phyloP scores from a whole-genome alignment of 179 eudicot species.

The Carnegiea gigantea region DNA sequence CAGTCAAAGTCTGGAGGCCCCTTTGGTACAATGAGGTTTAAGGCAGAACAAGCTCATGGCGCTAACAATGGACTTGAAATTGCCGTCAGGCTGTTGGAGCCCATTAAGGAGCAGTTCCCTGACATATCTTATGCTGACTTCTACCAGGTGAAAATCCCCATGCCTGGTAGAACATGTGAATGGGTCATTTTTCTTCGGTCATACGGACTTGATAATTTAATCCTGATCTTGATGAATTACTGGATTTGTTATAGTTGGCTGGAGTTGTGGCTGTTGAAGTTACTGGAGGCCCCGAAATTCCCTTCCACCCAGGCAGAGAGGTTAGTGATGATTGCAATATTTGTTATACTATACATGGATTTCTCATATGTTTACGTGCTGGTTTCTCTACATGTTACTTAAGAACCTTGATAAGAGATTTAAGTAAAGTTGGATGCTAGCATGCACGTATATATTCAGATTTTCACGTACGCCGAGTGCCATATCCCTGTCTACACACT shows the following conservation, averaged over 20 bases:
- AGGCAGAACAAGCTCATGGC: slow-evolving; percentile 61
- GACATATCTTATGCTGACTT: slow-evolving; percentile 64
- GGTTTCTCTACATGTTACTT: too few relatives aligned
- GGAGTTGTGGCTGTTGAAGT: slow-evolving; percentile 89
- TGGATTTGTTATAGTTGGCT: slow-evolving; percentile 41
- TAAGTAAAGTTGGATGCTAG: too few relatives aligned
- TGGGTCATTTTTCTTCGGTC: background rate
- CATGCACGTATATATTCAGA: too few relatives aligned
- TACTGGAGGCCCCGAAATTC: slow-evolving; percentile 89
- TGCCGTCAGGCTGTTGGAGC: slow-evolving; percentile 74
- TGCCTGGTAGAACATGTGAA: background rate
- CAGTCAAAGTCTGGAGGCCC: slow-evolving; percentile 86
- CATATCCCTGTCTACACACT: too few relatives aligned
- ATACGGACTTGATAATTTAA: background rate
- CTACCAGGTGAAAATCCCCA: slow-evolving; percentile 55
- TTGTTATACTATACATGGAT: background rate
- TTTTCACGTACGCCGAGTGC: too few relatives aligned
- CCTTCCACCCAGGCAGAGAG: slow-evolving; percentile 90
- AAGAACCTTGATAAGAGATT: too few relatives aligned
- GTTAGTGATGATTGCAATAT: slow-evolving; percentile 35
- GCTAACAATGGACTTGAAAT: slow-evolving; percentile 93
- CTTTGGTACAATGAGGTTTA: slow-evolving; percentile 84
- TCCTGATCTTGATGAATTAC: background rate
- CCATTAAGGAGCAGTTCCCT: slow-evolving; percentile 84
- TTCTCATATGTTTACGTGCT: background rate